phyloP scores from a whole-genome alignment of 352 stramenopile species.

The Aphanomyces cochlioides region DNA sequence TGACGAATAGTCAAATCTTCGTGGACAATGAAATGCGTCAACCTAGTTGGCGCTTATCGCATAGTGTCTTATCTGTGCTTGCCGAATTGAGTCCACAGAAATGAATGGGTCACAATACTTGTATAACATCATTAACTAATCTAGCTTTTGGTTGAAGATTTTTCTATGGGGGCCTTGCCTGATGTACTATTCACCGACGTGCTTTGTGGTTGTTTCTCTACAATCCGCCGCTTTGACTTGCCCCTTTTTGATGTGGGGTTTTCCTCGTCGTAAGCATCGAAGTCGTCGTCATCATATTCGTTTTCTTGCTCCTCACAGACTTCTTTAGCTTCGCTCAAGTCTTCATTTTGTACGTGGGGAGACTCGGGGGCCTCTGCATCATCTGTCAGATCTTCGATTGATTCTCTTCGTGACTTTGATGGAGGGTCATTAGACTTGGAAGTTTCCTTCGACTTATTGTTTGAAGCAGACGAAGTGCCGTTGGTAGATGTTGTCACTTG shows the following conservation, averaged over 20 bases:
- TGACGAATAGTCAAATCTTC: slow-evolving; percentile 46
- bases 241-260: slow-evolving; percentile 20
- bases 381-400: slow-evolving; percentile 34
- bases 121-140: neutral
- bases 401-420: slow-evolving; percentile 27
- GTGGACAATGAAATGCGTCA: slow-evolving; percentile 52
- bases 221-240: slow-evolving; percentile 33
- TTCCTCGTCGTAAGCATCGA: slow-evolving; percentile 39
- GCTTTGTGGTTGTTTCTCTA: slow-evolving; percentile 34
- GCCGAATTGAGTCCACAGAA: slow-evolving; percentile 6
- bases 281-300: slow-evolving; percentile 50
- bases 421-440: neutral
- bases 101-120: neutral
- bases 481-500: neutral
- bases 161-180: slow-evolving; percentile 2
- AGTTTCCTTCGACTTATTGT: neutral
- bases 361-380: neutral
- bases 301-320: slow-evolving; percentile 34
- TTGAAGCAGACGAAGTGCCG: neutral
- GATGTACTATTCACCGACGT: neutral
- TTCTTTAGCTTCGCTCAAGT: slow-evolving; percentile 12
- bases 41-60: slow-evolving; percentile 59
- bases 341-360: slow-evolving; percentile 17
- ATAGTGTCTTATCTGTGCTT: slow-evolving; percentile 27
- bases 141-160: neutral